Conservation (phyloP, 345 rosid species). For the Gossypium ekmanianum region DNA sequence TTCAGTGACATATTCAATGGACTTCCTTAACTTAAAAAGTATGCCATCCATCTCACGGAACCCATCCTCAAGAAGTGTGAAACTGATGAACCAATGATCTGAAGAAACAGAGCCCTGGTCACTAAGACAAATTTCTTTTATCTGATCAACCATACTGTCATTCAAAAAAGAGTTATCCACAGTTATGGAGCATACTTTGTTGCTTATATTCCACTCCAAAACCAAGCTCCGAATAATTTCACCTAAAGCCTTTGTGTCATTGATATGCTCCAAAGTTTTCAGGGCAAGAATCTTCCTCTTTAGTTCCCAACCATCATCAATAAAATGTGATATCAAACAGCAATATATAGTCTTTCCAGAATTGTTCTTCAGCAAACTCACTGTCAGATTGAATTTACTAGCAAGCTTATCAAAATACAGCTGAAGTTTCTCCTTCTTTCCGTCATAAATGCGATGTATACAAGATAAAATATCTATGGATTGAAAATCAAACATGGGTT, state of each 20-base stretch:
- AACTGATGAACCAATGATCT: background rate
- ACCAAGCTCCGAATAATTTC: background rate
- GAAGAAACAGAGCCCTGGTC: background rate
- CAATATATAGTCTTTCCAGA: too few relatives aligned
- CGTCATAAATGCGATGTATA: background rate
- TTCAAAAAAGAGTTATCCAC: background rate
- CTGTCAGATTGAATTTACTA: background rate
- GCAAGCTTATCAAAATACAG: background rate
- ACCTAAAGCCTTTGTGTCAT: background rate
- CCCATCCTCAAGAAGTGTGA: background rate
- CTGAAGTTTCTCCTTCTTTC: background rate
- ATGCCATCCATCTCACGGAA: background rate
- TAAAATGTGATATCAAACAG: too few relatives aligned
- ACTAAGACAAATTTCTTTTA: background rate
- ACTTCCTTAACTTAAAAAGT: background rate
- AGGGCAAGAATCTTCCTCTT: background rate
- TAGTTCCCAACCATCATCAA: slow-evolving; percentile 5
- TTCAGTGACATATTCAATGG: background rate
- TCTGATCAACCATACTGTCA: background rate
- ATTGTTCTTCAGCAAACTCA: background rate
- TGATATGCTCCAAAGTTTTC: background rate
- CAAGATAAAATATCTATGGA: background rate
- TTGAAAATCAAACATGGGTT: background rate
- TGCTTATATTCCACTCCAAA: background rate
- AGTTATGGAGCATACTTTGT: background rate